Base-by-base conservation (phyloP, 208 protist species). In the Leishmania tropica region DNA sequence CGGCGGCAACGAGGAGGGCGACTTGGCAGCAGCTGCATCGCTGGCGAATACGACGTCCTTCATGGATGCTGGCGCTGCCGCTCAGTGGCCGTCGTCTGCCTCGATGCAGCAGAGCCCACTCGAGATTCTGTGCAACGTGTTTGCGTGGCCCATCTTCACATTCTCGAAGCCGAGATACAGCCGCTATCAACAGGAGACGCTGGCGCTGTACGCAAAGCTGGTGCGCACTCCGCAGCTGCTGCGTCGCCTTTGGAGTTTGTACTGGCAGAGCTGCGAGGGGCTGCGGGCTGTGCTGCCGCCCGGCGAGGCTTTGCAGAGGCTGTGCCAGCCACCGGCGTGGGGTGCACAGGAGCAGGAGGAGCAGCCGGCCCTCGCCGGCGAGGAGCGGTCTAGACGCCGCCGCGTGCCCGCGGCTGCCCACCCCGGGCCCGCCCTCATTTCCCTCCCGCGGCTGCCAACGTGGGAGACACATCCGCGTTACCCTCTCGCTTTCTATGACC, bases 111-210 rank as follows among this genome's bases (percentile, higher is more conserved):
- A 85, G 79, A 88, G 75, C 62, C 84, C 89, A 37, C 87, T 96
- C 58, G 87, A 97, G 83, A 78, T 91, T 65, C 73, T 94, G 24
- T 95, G 92, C 78, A 86, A 90, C 71, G 89, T 94, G 48, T 94
- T 92, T 77, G 91, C 89, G 28, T 97, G 94, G 92, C 94, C 94
- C 5, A 84, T 97, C 58, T 94, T 90, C 60, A 85, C 80, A 62
- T 94, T 97, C 79, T 83, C 86, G 40, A 76, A 85, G 68, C 75
- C 78, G 21, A 58, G 73, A 13, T 88, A 82, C 48, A 5, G 72
- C 21, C 64, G 71, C 40, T 85, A 90, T 58, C 87, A 85, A 53
- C 86, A 88, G 76, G 91, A 95, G 83, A 91, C 88, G 60, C 78
- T 88, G 2, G 88, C 91, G 13, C 76, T 97, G 53, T 86, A 94